Conservation (phyloP, 2,329 filamentous ascomycete species). For the Aspergillus glaucus region DNA sequence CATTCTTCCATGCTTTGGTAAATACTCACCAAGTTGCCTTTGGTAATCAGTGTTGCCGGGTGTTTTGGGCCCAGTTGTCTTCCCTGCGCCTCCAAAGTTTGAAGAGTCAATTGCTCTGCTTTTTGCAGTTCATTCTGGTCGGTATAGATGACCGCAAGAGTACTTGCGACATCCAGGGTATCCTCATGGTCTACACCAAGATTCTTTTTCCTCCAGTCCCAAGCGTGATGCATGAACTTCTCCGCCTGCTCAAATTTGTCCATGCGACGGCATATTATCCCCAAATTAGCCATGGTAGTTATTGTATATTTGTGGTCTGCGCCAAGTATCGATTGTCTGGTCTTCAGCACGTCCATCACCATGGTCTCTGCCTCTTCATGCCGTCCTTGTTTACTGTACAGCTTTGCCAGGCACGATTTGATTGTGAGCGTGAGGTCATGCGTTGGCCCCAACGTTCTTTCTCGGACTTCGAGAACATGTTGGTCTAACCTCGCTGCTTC, state of each 20-base stretch:
- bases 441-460: constrained; percentile 6
- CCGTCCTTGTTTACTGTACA: constrained; percentile 10
- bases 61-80: constrained; percentile 7
- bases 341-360: constrained; percentile 11
- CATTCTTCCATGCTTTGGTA: neutral
- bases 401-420: constrained; percentile 13
- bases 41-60: constrained; percentile 38
- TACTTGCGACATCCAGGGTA: constrained; percentile 24
- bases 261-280: constrained; percentile 9
- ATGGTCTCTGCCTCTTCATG: constrained; percentile 12
- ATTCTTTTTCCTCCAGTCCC: constrained; percentile 9
- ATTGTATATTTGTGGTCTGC: constrained; percentile 12
- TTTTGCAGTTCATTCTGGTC: constrained; percentile 9
- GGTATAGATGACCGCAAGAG: constrained; percentile 8
- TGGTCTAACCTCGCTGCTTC: constrained; percentile 3
- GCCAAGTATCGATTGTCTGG: constrained; percentile 10
- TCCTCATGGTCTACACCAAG: constrained; percentile 10
- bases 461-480: neutral
- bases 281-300: constrained; percentile 10
- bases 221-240: constrained; percentile 9
- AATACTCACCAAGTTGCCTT: neutral
- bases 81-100: constrained; percentile 8
- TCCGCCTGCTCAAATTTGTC: constrained; percentile 18
- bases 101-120: constrained; percentile 18
- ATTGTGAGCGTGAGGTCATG: constrained; percentile 13